Base-by-base conservation (phyloP, 768 basidiomycete genomes). In the Termitomyces sp. region DNA sequence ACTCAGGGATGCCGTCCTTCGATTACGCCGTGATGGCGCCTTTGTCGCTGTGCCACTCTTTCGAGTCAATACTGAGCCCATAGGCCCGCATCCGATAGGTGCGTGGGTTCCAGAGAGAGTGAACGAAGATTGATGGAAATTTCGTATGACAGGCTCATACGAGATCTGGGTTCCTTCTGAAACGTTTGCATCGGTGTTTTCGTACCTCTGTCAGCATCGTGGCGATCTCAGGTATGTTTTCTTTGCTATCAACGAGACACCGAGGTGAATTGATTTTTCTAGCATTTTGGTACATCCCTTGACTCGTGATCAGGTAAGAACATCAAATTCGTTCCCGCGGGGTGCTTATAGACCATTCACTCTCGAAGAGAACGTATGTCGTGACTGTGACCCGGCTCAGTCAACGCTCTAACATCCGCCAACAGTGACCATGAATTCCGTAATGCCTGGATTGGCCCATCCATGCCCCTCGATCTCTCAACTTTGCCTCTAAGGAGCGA, bases 161-260 rank as follows among this genome's bases (percentile, higher is more conserved):
- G 91, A 92, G 66, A 86, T 92, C 20, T 92, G 91, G 91, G 86
- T 81, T 28, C 91, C 91, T 1, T 79, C 83, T 0, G 87, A 90
- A 64, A 89, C 89, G 2, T 92, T 92, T 67, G 74, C 82, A 0
- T 79, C 87, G 0, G 86, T 92, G n/a, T 92, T 85, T 69, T 91
- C 90, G 11, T 92, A 91, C 63, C 78, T 92, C 16, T 85, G 82
- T 65, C 70, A 86, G 71, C 82, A 92, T 68, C 79, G 86, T 46
- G 90, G 89, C 5, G 69, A 81, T 38, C 73, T 92, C 36, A 92
- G 90, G 90, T 91, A 64, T 53, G 49, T 32, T 45, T 56, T 39
- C 28, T 38, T 45, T 20, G 32, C 51, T 55, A 12, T 45, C 40
- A 46, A 16, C n/a, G 16, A 55, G 35, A 55, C n/a, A 20, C 7